Evolutionary conservation across 345 rosid species (phyloP).

Genomic region (Trapa bicornis): DNA sequence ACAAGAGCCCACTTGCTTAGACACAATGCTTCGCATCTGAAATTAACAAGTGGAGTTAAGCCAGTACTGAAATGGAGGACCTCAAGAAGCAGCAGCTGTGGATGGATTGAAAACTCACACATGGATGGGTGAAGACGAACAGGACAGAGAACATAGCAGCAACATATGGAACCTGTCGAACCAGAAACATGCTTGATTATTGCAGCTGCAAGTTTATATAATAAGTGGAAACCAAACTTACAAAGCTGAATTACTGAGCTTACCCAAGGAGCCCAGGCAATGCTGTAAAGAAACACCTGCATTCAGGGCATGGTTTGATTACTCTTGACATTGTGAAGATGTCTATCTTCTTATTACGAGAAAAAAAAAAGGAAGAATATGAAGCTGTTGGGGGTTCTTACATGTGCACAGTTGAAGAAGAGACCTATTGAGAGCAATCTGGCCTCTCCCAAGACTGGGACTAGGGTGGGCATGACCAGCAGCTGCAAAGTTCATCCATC

Average conservation of each 20-base stretch:
- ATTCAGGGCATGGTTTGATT: constrained; percentile 6
- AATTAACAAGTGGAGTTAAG: neutral
- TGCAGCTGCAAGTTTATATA: neutral
- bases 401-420: constrained; percentile 59
- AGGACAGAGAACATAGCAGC: constrained; percentile 52
- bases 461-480: constrained; percentile 65
- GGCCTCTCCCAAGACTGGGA: constrained; percentile 61
- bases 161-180: constrained; percentile 63
- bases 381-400: constrained; percentile 36
- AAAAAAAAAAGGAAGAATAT: neutral
- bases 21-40: constrained; percentile 80
- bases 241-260: constrained; percentile 9
- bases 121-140: constrained; percentile 54
- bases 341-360: neutral
- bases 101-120: constrained; percentile 39
- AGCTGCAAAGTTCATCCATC: constrained; percentile 32
- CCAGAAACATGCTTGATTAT: constrained; percentile 7
- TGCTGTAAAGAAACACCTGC: constrained; percentile 71
- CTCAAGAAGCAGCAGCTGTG: neutral
- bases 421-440: constrained; percentile 68
- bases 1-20: constrained; percentile 65
- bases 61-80: neutral
- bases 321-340: neutral
- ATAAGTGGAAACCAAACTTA: neutral
- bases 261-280: constrained; percentile 90